These are phyloP conservation scores for Lablab purpureus DNA, from an alignment of 306 rosid genomes.

Conservation along the genomic window DNA sequence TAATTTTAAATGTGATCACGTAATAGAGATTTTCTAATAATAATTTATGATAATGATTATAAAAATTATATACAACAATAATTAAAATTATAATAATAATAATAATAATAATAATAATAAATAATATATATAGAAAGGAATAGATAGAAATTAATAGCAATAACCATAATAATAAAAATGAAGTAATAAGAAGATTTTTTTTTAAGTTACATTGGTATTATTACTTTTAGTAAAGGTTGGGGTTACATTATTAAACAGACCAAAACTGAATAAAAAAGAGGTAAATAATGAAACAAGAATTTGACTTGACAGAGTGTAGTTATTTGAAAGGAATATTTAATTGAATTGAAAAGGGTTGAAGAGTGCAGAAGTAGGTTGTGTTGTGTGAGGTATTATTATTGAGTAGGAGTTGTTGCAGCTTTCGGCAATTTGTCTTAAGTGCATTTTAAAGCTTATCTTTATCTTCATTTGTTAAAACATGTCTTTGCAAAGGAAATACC, in stretches of 20 bases:
- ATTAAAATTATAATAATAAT: too few relatives aligned
- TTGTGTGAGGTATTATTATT: not conserved
- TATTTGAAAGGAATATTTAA: not conserved
- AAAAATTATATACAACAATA: too few relatives aligned
- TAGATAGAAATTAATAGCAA: too few relatives aligned
- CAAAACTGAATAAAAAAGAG: not conserved
- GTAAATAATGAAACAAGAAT: not conserved
- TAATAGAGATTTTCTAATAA: too few relatives aligned
- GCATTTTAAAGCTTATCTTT: conserved; percentile 19
- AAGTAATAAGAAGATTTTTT: too few relatives aligned
- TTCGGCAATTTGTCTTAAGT: conserved; percentile 16
- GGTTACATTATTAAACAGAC: not conserved
- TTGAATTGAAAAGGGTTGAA: not conserved
- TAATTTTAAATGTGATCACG: too few relatives aligned
- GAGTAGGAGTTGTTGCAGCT: conserved; percentile 18
- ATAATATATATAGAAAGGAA: too few relatives aligned
- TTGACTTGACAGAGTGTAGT: not conserved
- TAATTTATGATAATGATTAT: too few relatives aligned
- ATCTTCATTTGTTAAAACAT: not conserved
- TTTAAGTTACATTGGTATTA: not conserved
- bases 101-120: too few relatives aligned
- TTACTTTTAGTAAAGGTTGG: too few relatives aligned
- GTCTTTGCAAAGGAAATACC: conserved; percentile 1
- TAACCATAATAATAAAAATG: too few relatives aligned
- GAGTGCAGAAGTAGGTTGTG: not conserved